Evolutionary conservation across 1,139 yeast species (phyloP).

Genomic region (Taiozyma sp.): DNA sequence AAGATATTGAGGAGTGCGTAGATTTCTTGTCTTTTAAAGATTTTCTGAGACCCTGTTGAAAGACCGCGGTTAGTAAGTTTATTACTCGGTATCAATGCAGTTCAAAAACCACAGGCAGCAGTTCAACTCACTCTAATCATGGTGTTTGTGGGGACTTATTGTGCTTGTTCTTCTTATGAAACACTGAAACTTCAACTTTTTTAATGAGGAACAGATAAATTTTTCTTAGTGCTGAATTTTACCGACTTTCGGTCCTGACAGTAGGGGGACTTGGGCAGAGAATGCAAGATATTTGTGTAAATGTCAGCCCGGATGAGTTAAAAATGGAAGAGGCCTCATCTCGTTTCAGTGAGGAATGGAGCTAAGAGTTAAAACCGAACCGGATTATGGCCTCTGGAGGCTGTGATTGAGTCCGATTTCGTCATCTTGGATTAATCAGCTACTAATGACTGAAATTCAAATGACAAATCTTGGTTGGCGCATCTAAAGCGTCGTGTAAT

Average conservation of each 20-base stretch:
- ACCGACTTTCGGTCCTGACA: constrained; percentile 36
- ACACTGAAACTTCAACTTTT: background rate
- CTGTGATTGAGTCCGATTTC: too few species aligned
- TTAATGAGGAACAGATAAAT: background rate
- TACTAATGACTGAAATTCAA: too few species aligned
- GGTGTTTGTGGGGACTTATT: background rate
- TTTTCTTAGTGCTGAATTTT: background rate
- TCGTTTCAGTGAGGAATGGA: background rate
- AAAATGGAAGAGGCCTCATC: background rate
- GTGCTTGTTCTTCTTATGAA: background rate
- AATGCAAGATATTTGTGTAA: background rate
- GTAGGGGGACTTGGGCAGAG: background rate
- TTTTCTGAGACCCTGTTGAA: constrained; percentile 22
- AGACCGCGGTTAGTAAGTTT: background rate
- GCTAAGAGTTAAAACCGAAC: background rate
- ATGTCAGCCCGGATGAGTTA: background rate
- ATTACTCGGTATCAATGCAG: background rate
- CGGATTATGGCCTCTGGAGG: too few species aligned
- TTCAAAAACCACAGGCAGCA: background rate
- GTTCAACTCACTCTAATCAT: constrained; percentile 1
- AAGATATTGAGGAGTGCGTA: constrained; percentile 20
- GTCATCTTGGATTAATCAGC: too few species aligned
- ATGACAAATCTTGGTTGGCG: too few species aligned
- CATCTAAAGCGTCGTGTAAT: too few species aligned
- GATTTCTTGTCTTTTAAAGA: constrained; percentile 23